Conservation (phyloP, 441 rosid species). For the Corymbia citriodora region DNA sequence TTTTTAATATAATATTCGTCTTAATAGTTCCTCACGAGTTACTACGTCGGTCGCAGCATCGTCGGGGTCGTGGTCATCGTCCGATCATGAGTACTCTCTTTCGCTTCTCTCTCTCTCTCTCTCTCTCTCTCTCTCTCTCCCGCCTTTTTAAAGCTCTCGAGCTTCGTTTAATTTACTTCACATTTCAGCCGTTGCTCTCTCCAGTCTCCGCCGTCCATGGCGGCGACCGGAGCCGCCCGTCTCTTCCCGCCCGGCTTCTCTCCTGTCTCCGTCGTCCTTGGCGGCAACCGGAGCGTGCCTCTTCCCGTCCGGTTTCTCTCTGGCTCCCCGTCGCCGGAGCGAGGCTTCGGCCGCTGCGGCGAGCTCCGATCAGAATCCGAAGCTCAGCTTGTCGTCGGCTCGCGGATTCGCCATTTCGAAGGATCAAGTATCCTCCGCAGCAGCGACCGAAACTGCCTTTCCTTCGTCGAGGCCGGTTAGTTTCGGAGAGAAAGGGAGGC, state of each 20-base stretch:
- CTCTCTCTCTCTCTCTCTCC: too few relatives aligned
- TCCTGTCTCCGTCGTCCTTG: not conserved
- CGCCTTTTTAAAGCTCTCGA: too few relatives aligned
- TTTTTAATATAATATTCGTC: too few relatives aligned
- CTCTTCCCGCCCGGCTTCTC: not conserved
- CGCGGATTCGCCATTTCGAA: slow-evolving; percentile 1
- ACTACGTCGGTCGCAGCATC: too few relatives aligned
- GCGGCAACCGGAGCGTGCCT: not conserved
- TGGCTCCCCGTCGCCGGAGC: not conserved
- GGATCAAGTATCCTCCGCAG: not conserved
- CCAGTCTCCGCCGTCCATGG: too few relatives aligned
- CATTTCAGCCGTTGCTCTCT: too few relatives aligned
- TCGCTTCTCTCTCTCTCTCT: too few relatives aligned
- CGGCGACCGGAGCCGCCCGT: too few relatives aligned
- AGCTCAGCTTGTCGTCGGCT: not conserved
- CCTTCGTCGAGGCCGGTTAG: not conserved
- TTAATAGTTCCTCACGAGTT: too few relatives aligned
- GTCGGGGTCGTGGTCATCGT: too few relatives aligned
- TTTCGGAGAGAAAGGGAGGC: not conserved
- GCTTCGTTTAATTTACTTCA: too few relatives aligned
- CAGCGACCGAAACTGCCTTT: not conserved
- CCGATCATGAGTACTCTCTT: too few relatives aligned
- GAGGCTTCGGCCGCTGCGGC: not conserved
- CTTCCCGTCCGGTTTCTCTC: not conserved
- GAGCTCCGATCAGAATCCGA: not conserved